phyloP scores from a whole-genome alignment of 2,329 filamentous ascomycete genomes.

The Hypoxylon sp. region DNA sequence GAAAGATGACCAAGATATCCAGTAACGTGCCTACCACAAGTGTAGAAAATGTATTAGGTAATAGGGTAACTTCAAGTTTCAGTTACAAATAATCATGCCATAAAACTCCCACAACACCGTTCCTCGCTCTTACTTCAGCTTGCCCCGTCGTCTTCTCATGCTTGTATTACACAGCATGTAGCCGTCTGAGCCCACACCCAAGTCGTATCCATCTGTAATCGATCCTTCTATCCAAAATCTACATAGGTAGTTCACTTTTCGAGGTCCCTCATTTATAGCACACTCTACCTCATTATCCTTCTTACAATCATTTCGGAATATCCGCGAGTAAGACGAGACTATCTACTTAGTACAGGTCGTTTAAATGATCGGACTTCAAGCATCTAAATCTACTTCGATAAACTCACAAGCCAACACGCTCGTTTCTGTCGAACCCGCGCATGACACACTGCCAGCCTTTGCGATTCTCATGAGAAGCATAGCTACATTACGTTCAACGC shows the following conservation, averaged over 20 bases:
- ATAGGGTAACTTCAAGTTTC: constrained; percentile 15
- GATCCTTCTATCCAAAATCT: background rate
- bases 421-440: background rate
- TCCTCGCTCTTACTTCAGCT: background rate
- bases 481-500: background rate
- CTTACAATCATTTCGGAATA: background rate
- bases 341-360: background rate
- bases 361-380: background rate
- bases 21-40: constrained; percentile 15
- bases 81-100: background rate
- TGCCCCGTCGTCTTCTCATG: background rate
- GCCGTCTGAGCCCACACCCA: background rate
- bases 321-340: constrained; percentile 2
- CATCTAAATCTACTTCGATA: background rate
- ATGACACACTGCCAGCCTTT: background rate
- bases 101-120: background rate
- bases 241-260: background rate
- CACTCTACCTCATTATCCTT: background rate
- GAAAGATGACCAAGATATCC: background rate
- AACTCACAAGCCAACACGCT: constrained; percentile 2
- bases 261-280: background rate
- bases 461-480: background rate
- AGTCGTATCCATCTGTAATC: background rate
- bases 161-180: background rate
- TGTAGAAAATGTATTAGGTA: constrained; percentile 17